A percentile compares a stretch with the other conserved stretches of the same genome.
phyloP scores from a whole-genome alignment of 805 yeast genomes.

The Barnettozyma pratensis region DNA sequence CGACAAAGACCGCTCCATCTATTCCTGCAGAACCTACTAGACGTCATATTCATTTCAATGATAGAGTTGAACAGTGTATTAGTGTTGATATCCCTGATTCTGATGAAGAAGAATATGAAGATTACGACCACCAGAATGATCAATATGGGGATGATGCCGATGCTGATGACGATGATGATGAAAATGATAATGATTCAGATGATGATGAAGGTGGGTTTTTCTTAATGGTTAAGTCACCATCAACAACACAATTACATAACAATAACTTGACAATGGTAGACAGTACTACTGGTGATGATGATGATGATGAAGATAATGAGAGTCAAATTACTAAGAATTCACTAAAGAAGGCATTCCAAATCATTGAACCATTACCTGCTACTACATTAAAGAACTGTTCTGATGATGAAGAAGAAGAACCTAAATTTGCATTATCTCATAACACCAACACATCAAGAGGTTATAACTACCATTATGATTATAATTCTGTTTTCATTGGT shows the following conservation, averaged over 20 bases:
- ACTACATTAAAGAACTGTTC: constrained; percentile 79
- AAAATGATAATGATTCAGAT: constrained; percentile 28
- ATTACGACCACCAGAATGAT: constrained; percentile 26
- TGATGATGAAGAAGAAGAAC: constrained; percentile 46
- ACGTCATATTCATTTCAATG: constrained; percentile 73
- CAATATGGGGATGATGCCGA: constrained; percentile 5
- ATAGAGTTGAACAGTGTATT: constrained; percentile 91
- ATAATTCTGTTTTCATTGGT: constrained; percentile 66
- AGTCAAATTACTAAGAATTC: not conserved
- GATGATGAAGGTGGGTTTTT: constrained; percentile 69
- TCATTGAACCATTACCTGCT: constrained; percentile 79
- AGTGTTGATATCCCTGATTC: constrained; percentile 40
- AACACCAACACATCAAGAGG: constrained; percentile 70
- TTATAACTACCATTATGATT: constrained; percentile 73
- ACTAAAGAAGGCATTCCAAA: constrained; percentile 28
- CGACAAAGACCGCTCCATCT: not conserved
- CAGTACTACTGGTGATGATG: constrained; percentile 10
- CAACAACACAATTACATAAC: constrained; percentile 27
- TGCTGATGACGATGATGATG: constrained; percentile 20
- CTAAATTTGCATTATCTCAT: constrained; percentile 56
- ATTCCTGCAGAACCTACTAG: constrained; percentile 4
- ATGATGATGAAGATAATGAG: not conserved
- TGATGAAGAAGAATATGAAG: constrained; percentile 19
- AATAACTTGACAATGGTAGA: constrained; percentile 10
- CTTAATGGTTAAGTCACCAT: constrained; percentile 45